A percentile compares a stretch with the other conserved stretches of the same genome.
These are phyloP conservation scores for Rhazya stricta DNA, from an alignment of 257 asterid genomes.

Conservation along the genomic window DNA sequence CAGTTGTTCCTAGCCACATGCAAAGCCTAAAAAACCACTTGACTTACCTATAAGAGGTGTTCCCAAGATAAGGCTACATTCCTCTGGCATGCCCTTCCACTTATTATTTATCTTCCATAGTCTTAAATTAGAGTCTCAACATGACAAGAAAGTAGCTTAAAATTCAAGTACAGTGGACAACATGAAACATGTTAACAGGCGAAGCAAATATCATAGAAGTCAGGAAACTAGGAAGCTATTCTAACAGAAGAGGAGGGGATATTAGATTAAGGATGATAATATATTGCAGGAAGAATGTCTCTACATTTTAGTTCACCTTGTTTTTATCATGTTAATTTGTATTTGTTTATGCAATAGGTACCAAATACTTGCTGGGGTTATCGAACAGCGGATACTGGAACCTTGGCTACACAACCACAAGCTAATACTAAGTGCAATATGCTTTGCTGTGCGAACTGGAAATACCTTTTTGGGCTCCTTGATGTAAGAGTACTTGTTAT, in stretches of 20 bases:
- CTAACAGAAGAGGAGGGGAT: too few species aligned
- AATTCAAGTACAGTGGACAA: too few species aligned
- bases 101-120: too few species aligned
- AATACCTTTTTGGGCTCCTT: constrained; percentile 91
- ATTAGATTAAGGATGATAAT: neutral
- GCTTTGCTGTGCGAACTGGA: constrained; percentile 89
- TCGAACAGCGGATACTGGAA: constrained; percentile 79
- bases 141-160: too few species aligned
- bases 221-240: too few species aligned
- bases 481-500: constrained; percentile 43
- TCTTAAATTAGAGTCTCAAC: too few species aligned
- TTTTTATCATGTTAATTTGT: neutral
- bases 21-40: neutral
- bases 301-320: neutral
- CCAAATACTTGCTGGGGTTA: constrained; percentile 84
- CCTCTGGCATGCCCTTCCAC: too few species aligned
- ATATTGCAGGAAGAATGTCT: neutral
- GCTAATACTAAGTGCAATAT: constrained; percentile 65
- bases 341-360: constrained; percentile 41
- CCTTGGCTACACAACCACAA: constrained; percentile 82
- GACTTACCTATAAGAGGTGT: too few species aligned
- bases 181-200: too few species aligned
- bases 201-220: too few species aligned
- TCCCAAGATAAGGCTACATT: too few species aligned
- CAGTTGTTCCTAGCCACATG: neutral